Percentiles rank a stretch among this genome's conserved stretches.
These are phyloP conservation scores for Saccharomycopsis schoenii DNA, from an alignment of 805 yeast species.

Conservation along the genomic window DNA sequence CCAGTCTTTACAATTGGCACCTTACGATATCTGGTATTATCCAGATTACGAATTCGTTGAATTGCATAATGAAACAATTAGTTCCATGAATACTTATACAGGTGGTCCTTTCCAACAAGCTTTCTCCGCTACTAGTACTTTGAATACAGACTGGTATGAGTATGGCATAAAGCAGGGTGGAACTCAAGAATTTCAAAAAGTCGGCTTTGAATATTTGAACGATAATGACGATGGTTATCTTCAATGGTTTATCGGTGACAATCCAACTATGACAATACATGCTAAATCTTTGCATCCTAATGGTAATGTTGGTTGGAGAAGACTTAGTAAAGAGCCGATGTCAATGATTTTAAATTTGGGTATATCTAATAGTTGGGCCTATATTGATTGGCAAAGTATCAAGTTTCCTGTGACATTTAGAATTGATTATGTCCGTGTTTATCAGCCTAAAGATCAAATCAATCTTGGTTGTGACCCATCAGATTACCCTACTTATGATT, in stretches of 20 bases:
- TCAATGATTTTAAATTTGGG: constrained; percentile 80
- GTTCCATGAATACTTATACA: constrained; percentile 76
- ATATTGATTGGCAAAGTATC: constrained; percentile 79
- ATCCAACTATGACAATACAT: constrained; percentile 65
- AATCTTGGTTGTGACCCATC: constrained; percentile 77
- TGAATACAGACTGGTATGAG: constrained; percentile 80
- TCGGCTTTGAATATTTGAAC: constrained; percentile 68
- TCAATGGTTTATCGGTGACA: constrained; percentile 78
- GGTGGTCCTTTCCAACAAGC: constrained; percentile 97
- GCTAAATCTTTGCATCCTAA: constrained; percentile 76
- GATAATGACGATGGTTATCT: constrained; percentile 65
- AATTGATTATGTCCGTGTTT: constrained; percentile 82
- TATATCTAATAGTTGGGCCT: constrained; percentile 86
- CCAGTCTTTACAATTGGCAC: constrained; percentile 89
- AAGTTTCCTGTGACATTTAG: constrained; percentile 69
- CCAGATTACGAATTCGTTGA: constrained; percentile 81
- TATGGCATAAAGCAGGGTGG: constrained; percentile 36
- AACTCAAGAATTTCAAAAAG: constrained; percentile 52
- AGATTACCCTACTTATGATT: constrained; percentile 77
- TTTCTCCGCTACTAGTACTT: constrained; percentile 68
- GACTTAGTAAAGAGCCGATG: constrained; percentile 88
- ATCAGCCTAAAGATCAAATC: constrained; percentile 63
- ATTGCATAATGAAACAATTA: constrained; percentile 55
- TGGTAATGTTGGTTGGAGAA: constrained; percentile 82
- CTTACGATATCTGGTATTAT: constrained; percentile 87